A percentile compares a stretch with the other conserved stretches of the same genome.
These are phyloP conservation scores for Phylloporus scabripes DNA, from an alignment of 768 basidiomycete genomes.

Conservation along the genomic window DNA sequence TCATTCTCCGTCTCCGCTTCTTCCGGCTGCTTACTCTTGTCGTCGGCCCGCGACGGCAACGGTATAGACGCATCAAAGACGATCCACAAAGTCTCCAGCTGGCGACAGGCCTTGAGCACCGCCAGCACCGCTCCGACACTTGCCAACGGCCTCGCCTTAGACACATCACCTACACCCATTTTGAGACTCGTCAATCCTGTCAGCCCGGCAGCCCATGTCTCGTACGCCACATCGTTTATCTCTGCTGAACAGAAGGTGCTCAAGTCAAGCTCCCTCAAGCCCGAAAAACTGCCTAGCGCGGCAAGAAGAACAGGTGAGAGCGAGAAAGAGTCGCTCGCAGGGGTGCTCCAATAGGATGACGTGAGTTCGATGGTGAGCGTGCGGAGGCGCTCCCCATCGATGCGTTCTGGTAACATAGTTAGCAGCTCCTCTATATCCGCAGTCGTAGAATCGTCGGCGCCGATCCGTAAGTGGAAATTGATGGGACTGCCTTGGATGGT, in stretches of 20 bases:
- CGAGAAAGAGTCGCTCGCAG: conserved; percentile 18
- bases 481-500: conserved; percentile 16
- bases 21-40: neutral
- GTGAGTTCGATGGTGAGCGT: conserved; percentile 21
- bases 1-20: neutral
- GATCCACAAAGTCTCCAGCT: conserved; percentile 16
- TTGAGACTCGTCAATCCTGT: conserved; percentile 13
- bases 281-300: conserved; percentile 13
- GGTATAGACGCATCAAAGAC: conserved; percentile 18
- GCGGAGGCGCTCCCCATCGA: conserved; percentile 10
- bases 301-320: conserved; percentile 14
- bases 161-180: conserved; percentile 16
- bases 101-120: conserved; percentile 17
- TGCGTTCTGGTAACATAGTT: conserved; percentile 4
- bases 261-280: conserved; percentile 16
- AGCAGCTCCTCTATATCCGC: conserved; percentile 15
- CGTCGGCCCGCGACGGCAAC: neutral
- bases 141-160: conserved; percentile 14
- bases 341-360: conserved; percentile 25
- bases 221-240: conserved; percentile 18
- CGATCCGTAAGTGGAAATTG: conserved; percentile 18
- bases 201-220: conserved; percentile 12
- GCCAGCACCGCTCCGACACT: conserved; percentile 17
- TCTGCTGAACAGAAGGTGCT: conserved; percentile 15
- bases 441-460: conserved; percentile 22